Conservation (phyloP, 495 filamentous ascomycete species). For the Chlorociboria aeruginascens region DNA sequence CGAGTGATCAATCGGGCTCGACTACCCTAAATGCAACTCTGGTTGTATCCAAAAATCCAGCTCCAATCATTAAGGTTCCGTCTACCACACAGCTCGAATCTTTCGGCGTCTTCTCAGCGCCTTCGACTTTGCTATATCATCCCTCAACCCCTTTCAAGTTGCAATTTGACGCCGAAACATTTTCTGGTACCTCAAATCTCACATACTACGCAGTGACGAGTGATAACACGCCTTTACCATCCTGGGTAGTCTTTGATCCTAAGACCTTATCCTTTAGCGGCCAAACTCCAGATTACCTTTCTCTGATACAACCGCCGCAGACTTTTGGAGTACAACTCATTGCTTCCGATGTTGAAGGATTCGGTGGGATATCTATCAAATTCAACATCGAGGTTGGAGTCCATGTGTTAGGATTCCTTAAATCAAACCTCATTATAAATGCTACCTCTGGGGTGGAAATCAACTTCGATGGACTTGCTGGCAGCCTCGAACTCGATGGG, state of each 20-base stretch:
- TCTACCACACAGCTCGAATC: conserved; percentile 2
- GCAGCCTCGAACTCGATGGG: conserved; percentile 51
- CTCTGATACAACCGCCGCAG: conserved; percentile 55
- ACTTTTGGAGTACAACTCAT: conserved; percentile 61
- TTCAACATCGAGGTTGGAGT: conserved; percentile 62
- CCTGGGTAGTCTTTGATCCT: conserved; percentile 72
- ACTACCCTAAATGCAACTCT: conserved; percentile 41
- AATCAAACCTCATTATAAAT: conserved; percentile 44
- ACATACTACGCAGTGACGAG: conserved; percentile 65
- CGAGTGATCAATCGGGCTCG: conserved; percentile 38
- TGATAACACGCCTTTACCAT: conserved; percentile 73
- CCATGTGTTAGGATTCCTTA: conserved; percentile 52
- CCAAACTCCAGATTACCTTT: conserved; percentile 49
- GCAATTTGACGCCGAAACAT: conserved; percentile 11
- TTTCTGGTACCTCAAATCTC: conserved; percentile 18
- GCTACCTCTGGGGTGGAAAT: conserved; percentile 43
- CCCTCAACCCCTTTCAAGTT: conserved; percentile 15
- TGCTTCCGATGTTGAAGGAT: conserved; percentile 70
- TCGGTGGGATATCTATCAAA: conserved; percentile 48
- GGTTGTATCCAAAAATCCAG: conserved; percentile 39
- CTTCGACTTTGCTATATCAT: conserved; percentile 11
- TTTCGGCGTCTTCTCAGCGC: conserved; percentile 10
- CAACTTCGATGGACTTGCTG: conserved; percentile 39
- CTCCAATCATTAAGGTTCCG: conserved; percentile 27
- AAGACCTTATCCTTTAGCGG: conserved; percentile 57